A percentile compares a stretch with the other conserved stretches of the same genome.
Conservation (phyloP, 352 stramenopile species). For the Globisporangium alternatum region DNA sequence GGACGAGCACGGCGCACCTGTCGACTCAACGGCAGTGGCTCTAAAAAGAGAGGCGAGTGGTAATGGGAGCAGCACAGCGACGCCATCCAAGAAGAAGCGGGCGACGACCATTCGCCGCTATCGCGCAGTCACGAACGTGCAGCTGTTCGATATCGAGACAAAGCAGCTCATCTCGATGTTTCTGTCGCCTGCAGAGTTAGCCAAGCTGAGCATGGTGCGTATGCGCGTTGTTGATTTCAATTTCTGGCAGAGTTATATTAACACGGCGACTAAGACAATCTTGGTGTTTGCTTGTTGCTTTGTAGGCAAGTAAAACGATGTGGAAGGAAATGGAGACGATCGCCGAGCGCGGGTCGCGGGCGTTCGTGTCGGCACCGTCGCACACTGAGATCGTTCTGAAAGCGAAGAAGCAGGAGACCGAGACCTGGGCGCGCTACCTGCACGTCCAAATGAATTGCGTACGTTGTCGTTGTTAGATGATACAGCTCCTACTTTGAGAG, state of each 20-base stretch:
- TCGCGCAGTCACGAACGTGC: slow-evolving; percentile 39
- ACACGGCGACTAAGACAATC: not conserved
- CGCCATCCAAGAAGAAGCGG: slow-evolving; percentile 9
- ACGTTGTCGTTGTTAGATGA: slow-evolving; percentile 10
- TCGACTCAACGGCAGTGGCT: not conserved
- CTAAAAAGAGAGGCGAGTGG: not conserved
- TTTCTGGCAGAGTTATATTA: not conserved
- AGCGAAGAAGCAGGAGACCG: slow-evolving; percentile 32
- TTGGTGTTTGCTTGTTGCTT: slow-evolving; percentile 6
- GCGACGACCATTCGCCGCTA: slow-evolving; percentile 11
- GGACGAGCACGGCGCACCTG: not conserved
- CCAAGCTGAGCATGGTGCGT: slow-evolving; percentile 58
- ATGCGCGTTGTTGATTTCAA: not conserved
- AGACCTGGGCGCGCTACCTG: slow-evolving; percentile 67
- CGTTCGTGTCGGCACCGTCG: slow-evolving; percentile 37
- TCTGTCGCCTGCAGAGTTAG: slow-evolving; percentile 36
- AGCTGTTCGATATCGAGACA: slow-evolving; percentile 45
- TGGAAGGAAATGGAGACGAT: slow-evolving; percentile 45
- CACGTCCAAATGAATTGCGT: slow-evolving; percentile 74
- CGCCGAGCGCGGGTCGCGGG: slow-evolving; percentile 35
- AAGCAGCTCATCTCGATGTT: slow-evolving; percentile 50
- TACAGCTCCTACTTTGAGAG: not conserved
- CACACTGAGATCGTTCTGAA: slow-evolving; percentile 40
- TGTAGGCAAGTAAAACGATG: slow-evolving; percentile 49
- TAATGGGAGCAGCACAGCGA: not conserved